These are phyloP conservation scores for Roridomyces roridus DNA, from an alignment of 768 basidiomycete genomes.

Conservation along the genomic window DNA sequence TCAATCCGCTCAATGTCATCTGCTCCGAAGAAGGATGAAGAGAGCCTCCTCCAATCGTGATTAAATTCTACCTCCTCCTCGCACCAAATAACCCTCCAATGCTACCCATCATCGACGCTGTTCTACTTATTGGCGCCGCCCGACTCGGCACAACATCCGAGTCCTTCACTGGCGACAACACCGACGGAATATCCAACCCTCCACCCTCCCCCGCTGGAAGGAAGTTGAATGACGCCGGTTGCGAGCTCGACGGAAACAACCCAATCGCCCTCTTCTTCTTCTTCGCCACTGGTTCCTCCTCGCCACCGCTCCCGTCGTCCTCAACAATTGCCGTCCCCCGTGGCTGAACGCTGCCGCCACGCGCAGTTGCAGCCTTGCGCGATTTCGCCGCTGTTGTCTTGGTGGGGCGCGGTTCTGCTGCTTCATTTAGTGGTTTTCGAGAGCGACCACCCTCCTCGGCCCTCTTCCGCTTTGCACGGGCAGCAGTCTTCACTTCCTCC, in stretches of 20 bases:
- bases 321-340: conserved; percentile 21
- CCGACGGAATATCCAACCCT: conserved; percentile 67
- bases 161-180: conserved; percentile 70
- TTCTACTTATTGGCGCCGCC: conserved; percentile 32
- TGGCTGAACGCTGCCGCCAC: conserved; percentile 29
- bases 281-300: conserved; percentile 36
- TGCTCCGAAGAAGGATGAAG: no score
- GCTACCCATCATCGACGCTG: conserved; percentile 24
- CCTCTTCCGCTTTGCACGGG: conserved; percentile 14
- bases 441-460: conserved; percentile 4
- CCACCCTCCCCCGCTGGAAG: conserved; percentile 44
- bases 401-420: conserved; percentile 4
- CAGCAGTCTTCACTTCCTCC: conserved; percentile 17
- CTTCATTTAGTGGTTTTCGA: conserved; percentile 8
- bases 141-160: conserved; percentile 56
- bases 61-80: no score
- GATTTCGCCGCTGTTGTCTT: conserved; percentile 15
- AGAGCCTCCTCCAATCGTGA: no score
- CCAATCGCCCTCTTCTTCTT: conserved; percentile 79
- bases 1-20: no score
- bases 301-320: conserved; percentile 35
- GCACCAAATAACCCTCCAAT: no score
- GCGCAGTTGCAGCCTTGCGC: conserved; percentile 2
- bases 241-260: conserved; percentile 53
- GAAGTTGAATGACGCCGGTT: conserved; percentile 52